phyloP scores from a whole-genome alignment of 768 basidiomycete genomes.

The Tricholoma bakamatsutake region DNA sequence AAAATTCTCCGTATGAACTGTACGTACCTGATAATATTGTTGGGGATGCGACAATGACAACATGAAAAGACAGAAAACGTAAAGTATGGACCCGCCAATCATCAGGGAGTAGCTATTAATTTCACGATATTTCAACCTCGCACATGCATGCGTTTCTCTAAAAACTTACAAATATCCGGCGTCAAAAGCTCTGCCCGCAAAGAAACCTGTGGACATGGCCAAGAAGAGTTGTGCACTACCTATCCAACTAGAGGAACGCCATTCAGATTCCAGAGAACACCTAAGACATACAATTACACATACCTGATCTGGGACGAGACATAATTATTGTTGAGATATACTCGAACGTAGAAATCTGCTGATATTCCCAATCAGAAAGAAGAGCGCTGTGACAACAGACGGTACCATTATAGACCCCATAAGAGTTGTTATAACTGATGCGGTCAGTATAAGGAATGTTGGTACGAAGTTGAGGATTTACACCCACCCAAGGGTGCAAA shows the following conservation, averaged over 20 bases:
- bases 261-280: not conserved
- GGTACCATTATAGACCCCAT: constrained; percentile 19
- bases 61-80: constrained; percentile 26
- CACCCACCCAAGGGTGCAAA: constrained; percentile 20
- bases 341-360: constrained; percentile 22
- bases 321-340: constrained; percentile 16
- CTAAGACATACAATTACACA: not conserved
- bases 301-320: constrained; percentile 22
- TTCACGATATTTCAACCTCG: not conserved
- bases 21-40: constrained; percentile 24
- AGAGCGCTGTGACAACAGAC: not conserved
- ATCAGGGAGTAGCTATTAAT: constrained; percentile 20
- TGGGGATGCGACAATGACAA: constrained; percentile 23
- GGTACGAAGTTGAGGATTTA: not conserved
- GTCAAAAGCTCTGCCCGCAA: constrained; percentile 22
- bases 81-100: constrained; percentile 23
- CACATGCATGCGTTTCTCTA: not conserved
- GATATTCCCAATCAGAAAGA: not conserved
- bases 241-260: constrained; percentile 19
- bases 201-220: constrained; percentile 18
- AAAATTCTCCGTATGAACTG: not conserved
- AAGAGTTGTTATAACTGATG: constrained; percentile 17
- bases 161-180: constrained; percentile 20
- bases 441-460: not conserved
- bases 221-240: constrained; percentile 22